phyloP scores from a whole-genome alignment of 805 yeast genomes.

The Cyberlindnera misumaiensis region DNA sequence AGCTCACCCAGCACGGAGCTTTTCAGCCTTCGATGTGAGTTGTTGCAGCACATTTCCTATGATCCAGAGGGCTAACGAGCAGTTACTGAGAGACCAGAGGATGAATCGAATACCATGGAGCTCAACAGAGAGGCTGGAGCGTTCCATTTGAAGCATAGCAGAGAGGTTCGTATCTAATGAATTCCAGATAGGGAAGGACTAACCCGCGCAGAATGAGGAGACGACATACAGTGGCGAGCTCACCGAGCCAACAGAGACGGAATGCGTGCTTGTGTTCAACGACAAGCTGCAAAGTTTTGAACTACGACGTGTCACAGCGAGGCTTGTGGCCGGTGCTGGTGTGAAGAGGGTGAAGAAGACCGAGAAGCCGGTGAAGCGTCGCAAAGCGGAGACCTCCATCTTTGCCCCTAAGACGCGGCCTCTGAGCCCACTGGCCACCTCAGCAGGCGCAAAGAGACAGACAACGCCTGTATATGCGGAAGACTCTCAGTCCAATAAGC shows the following conservation, averaged over 20 bases:
- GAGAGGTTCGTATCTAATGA: not conserved
- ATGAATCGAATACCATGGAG: slow-evolving; percentile 9
- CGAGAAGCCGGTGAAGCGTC: slow-evolving; percentile 6
- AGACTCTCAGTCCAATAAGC: slow-evolving; percentile 4
- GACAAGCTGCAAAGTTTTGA: slow-evolving; percentile 11
- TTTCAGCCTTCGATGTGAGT: slow-evolving; percentile 20
- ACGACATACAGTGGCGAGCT: slow-evolving; percentile 14
- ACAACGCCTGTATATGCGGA: slow-evolving; percentile 4
- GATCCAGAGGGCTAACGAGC: slow-evolving; percentile 1
- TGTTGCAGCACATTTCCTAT: not conserved
- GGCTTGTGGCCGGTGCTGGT: slow-evolving; percentile 7
- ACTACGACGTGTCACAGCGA: slow-evolving; percentile 12
- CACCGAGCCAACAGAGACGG: slow-evolving; percentile 9
- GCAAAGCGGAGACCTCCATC: slow-evolving; percentile 17
- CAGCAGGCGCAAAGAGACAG: slow-evolving; percentile 2
- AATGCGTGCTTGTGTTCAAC: slow-evolving; percentile 20
- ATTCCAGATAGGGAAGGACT: not conserved
- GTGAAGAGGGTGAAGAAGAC: slow-evolving; percentile 2
- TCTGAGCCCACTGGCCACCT: slow-evolving; percentile 16
- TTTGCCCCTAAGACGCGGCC: slow-evolving; percentile 20
- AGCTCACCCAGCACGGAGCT: slow-evolving; percentile 14
- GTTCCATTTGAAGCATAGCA: slow-evolving; percentile 13
- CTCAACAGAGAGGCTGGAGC: slow-evolving; percentile 7
- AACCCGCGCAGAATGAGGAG: slow-evolving; percentile 6
- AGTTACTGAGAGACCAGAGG: slow-evolving; percentile 15